Evolutionary conservation across 768 basidiomycete genomes (phyloP), one percentile per base, ranked within the genome.

Genomic region (Fibroporia radiculosa): DNA sequence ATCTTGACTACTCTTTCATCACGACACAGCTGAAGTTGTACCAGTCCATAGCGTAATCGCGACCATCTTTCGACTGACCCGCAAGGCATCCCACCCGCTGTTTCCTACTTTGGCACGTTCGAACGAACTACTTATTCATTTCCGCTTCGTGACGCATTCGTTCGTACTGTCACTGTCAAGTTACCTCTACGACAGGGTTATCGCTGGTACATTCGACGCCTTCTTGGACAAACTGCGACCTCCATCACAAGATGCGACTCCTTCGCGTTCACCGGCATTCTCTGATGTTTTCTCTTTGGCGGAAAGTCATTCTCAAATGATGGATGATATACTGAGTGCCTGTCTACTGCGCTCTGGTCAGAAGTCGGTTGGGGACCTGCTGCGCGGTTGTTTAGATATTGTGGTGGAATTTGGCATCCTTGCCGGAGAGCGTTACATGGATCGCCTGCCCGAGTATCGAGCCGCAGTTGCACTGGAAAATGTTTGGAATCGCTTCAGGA

Each of bases 151-250:
- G 31, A 77, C 79, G 1, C 79, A 87, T 20, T 68, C 78, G 4
- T 90, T 93, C 64, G 67, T 91, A 29, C 68, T 66, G 14, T 71
- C 67, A n/a, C 67, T 93, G 24, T 75, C 77, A 3, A 66, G 73
- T 26, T 91, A 93, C 52, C 69, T 90, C 18, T 82, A 82, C 44
- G 87, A 91, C 59, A 77, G 76, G n/a, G 91, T 80, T 2, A 89
- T 95, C 46, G 75, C 80, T 11, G 78, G 77, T 23, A 83, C 86
- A 56, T 85, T 89, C 51, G 78, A 82, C 48, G 69, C 74, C 1
- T 90, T 93, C 65, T 59, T 87, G 12, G 39, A 38, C 26, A 54
- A 51, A 5, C 48, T 63, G 4, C n/a, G 20, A 34, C 38, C 3
- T n/a, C n/a, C n/a, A 32, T 42, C 20, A 37, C 39, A 6, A 18